Conservation (phyloP, 2,329 filamentous ascomycete species). For the Setomelanomma holmii region DNA sequence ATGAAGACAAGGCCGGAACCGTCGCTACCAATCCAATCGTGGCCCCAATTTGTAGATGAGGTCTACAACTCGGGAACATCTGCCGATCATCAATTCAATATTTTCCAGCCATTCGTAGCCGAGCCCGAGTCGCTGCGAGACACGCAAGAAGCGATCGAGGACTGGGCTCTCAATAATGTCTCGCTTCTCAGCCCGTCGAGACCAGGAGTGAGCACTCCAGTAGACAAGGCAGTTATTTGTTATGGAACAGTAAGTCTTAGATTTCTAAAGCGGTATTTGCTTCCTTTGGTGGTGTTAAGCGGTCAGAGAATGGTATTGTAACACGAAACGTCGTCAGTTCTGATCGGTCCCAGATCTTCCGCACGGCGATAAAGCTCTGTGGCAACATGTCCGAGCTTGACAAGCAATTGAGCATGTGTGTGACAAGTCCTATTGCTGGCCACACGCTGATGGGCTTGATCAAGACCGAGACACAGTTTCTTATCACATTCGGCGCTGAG, state of each 20-base stretch:
- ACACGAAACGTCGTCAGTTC: no score
- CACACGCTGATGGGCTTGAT: constrained; percentile 22
- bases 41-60: constrained; percentile 18
- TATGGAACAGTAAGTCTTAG: constrained; percentile 29
- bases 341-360: constrained; percentile 20
- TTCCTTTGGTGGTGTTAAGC: no score
- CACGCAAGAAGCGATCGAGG: constrained; percentile 23
- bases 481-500: constrained; percentile 23
- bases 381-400: constrained; percentile 35
- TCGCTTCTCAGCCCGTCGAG: background rate
- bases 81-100: background rate
- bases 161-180: constrained; percentile 17
- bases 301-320: no score
- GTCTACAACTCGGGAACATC: constrained; percentile 9
- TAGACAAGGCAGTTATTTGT: constrained; percentile 21
- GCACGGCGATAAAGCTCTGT: constrained; percentile 23
- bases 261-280: background rate
- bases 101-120: background rate
- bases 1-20: constrained; percentile 10
- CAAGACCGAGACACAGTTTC: constrained; percentile 14
- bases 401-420: constrained; percentile 9
- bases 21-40: constrained; percentile 15
- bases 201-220: background rate
- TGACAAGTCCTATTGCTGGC: constrained; percentile 16
- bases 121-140: constrained; percentile 7